Evolutionary conservation across 202 grass and related monocot genomes (phyloP).

Genomic region (Setaria viridis): DNA sequence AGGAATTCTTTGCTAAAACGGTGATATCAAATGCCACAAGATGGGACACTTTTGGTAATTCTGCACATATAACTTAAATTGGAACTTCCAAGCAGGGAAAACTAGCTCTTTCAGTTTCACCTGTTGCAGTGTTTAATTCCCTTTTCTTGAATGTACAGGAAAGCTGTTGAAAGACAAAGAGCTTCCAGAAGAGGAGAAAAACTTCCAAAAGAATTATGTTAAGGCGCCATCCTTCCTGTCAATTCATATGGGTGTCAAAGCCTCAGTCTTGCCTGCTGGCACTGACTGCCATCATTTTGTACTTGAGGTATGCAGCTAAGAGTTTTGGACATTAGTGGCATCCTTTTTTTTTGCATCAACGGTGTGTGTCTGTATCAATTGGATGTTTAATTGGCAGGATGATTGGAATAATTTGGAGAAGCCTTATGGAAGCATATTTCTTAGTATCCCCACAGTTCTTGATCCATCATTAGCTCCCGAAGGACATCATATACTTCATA

Average conservation of each 20-base stretch:
- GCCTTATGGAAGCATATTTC: conserved; percentile 94
- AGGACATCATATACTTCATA: conserved; percentile 95
- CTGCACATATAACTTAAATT: conserved; percentile 9
- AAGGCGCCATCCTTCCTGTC: conserved; percentile 94
- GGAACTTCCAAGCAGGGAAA: conserved; percentile 28
- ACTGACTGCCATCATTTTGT: conserved; percentile 97
- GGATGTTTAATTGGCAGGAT: conserved; percentile 60
- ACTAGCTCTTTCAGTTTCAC: conserved; percentile 8
- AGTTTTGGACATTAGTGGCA: not conserved
- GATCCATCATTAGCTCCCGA: conserved; percentile 88
- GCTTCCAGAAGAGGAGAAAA: conserved; percentile 94
- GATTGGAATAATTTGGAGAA: conserved; percentile 86
- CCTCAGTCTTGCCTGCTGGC: conserved; percentile 72
- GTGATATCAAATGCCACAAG: conserved; percentile 98
- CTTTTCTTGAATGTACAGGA: conserved; percentile 45
- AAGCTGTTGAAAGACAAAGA: conserved; percentile 85
- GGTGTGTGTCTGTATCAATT: conserved; percentile 30
- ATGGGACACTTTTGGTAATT: conserved; percentile 98
- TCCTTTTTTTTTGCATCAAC: conserved; percentile 1
- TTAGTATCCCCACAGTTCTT: conserved; percentile 97
- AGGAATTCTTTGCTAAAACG: conserved; percentile 82
- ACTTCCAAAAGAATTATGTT: conserved; percentile 85
- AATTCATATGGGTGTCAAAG: conserved; percentile 95
- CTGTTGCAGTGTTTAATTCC: conserved; percentile 36
- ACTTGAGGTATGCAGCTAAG: conserved; percentile 70